phyloP scores from a whole-genome alignment of 1,284 basidiomycete species.

The Cryptococcus maquisensis region DNA sequence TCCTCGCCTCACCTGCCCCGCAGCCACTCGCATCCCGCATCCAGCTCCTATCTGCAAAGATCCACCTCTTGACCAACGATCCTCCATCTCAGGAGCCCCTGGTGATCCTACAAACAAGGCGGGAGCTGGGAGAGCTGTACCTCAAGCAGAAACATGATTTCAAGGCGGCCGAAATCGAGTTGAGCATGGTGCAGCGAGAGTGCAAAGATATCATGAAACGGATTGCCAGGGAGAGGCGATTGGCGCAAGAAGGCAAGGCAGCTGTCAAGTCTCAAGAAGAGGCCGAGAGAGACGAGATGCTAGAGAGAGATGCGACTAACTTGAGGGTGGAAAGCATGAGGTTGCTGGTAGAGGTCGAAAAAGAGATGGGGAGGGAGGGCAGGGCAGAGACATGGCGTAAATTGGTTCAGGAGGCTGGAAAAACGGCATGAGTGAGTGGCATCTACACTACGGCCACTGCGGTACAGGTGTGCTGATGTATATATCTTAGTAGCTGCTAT shows the following conservation, averaged over 20 bases:
- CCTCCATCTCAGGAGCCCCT: neutral
- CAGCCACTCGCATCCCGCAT: slow-evolving; percentile 15
- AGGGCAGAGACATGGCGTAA: slow-evolving; percentile 25
- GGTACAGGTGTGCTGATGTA: too few relatives aligned
- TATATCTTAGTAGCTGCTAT: too few relatives aligned
- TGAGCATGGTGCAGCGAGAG: slow-evolving; percentile 18
- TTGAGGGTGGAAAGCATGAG: slow-evolving; percentile 17
- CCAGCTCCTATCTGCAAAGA: slow-evolving; percentile 30
- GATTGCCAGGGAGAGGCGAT: neutral
- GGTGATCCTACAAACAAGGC: slow-evolving; percentile 16
- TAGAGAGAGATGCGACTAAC: slow-evolving; percentile 3
- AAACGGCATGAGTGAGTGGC: neutral
- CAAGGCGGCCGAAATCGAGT: slow-evolving; percentile 24
- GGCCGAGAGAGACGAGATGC: neutral
- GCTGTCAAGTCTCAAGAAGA: neutral
- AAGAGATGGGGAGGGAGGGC: slow-evolving; percentile 21
- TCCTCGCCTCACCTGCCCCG: slow-evolving; percentile 11
- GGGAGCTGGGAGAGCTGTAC: slow-evolving; percentile 22
- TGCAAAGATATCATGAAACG: slow-evolving; percentile 19
- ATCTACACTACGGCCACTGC: too few relatives aligned
- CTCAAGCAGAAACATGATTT: slow-evolving; percentile 11
- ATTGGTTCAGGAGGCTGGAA: slow-evolving; percentile 1
- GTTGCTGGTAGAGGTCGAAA: slow-evolving; percentile 23
- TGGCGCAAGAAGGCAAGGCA: neutral
- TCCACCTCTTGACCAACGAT: slow-evolving; percentile 22